Percentiles rank a stretch among this genome's conserved stretches.
These are phyloP conservation scores for Chytridium lagenaria DNA, from an alignment of 371 early-diverging fungal genomes.

Conservation along the genomic window DNA sequence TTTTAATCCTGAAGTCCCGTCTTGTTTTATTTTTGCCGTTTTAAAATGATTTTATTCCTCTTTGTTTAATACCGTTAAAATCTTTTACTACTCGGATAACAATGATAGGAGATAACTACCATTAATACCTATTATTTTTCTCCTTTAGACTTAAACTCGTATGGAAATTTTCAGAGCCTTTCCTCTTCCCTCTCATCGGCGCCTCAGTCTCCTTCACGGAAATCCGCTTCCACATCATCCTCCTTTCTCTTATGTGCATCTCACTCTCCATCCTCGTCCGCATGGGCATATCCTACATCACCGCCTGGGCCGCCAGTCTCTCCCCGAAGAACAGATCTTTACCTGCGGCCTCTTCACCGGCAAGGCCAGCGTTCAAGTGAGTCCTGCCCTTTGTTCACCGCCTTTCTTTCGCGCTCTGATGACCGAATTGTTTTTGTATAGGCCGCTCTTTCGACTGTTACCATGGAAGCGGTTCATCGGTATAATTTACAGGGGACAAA, in stretches of 20 bases:
- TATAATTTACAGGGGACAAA: slow-evolving; percentile 27
- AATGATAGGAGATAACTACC: no score
- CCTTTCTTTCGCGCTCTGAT: background rate
- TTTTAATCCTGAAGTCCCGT: no score
- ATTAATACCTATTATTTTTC: no score
- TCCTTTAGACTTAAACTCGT: slow-evolving; percentile 44
- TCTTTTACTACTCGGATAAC: background rate
- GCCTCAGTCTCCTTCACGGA: slow-evolving; percentile 40
- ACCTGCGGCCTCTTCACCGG: slow-evolving; percentile 47
- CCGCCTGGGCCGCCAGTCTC: slow-evolving; percentile 30
- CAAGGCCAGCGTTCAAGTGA: slow-evolving; percentile 53
- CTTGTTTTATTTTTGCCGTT: no score
- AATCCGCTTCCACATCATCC: slow-evolving; percentile 26
- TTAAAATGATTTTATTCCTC: background rate
- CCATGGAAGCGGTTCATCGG: slow-evolving; percentile 42
- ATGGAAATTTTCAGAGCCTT: slow-evolving; percentile 46
- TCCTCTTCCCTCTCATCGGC: slow-evolving; percentile 53
- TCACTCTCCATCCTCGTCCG: slow-evolving; percentile 32
- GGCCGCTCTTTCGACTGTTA: slow-evolving; percentile 40
- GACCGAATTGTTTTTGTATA: background rate
- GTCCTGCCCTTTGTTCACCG: background rate
- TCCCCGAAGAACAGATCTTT: slow-evolving; percentile 38
- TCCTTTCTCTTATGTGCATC: slow-evolving; percentile 30
- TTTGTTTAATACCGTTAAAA: background rate
- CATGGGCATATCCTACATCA: slow-evolving; percentile 32